Conservation (phyloP, 2,329 filamentous ascomycete species). For the Alternaria hordeiaustralica region DNA sequence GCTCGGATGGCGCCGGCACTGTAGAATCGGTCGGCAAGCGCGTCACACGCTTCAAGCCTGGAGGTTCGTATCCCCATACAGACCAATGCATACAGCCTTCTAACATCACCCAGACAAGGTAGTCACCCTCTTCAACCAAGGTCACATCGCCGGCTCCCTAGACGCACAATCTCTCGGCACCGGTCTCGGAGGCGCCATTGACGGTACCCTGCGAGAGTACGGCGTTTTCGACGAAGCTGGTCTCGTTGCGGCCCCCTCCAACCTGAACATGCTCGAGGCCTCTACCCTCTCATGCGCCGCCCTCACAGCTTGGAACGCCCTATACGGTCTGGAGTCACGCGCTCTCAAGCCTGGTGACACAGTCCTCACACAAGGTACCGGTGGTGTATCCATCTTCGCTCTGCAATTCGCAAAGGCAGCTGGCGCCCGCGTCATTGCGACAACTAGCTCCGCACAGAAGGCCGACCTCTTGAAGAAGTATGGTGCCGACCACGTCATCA, state of each 20-base stretch:
- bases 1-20: slow-evolving; percentile 60
- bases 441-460: slow-evolving; percentile 61
- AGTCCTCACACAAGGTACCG: slow-evolving; percentile 74
- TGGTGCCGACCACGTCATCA: slow-evolving; percentile 64
- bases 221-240: slow-evolving; percentile 71
- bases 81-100: neutral
- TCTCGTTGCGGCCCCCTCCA: slow-evolving; percentile 68
- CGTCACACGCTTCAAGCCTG: slow-evolving; percentile 61
- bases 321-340: slow-evolving; percentile 56
- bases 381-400: slow-evolving; percentile 71
- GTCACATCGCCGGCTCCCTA: slow-evolving; percentile 60
- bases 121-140: slow-evolving; percentile 68
- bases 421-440: slow-evolving; percentile 64
- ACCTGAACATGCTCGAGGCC: slow-evolving; percentile 56
- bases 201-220: slow-evolving; percentile 73
- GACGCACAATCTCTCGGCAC: slow-evolving; percentile 51
- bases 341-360: slow-evolving; percentile 48
- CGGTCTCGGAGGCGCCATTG: slow-evolving; percentile 71
- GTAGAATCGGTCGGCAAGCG: slow-evolving; percentile 62
- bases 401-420: slow-evolving; percentile 63
- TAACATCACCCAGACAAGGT: slow-evolving; percentile 57
- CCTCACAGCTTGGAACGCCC: slow-evolving; percentile 59
- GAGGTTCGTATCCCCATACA: slow-evolving; percentile 44
- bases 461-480: slow-evolving; percentile 57
- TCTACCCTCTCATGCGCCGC: slow-evolving; percentile 56